phyloP scores from a whole-genome alignment of 345 rosid species.

The Gossypium turneri region DNA sequence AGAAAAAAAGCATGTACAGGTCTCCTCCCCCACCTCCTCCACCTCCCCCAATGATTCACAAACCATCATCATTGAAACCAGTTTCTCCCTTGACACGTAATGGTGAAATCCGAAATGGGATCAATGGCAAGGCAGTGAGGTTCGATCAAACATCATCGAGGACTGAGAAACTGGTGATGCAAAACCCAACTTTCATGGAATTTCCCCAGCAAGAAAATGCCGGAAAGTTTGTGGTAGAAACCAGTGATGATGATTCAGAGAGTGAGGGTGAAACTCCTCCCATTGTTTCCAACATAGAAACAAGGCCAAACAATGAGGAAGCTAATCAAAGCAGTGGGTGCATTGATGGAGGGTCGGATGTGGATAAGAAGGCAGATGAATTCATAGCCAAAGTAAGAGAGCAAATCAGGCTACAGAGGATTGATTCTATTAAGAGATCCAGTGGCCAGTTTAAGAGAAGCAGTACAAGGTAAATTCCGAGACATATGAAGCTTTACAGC shows the following conservation, averaged over 20 bases:
- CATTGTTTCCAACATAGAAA: conserved; percentile 2
- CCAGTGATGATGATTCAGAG: conserved; percentile 26
- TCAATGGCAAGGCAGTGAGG: conserved; percentile 9
- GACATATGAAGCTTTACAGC: background rate
- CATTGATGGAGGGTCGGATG: conserved; percentile 63
- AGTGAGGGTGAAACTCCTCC: conserved; percentile 23
- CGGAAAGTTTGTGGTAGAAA: conserved; percentile 36
- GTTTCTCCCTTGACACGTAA: background rate
- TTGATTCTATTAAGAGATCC: conserved; percentile 80
- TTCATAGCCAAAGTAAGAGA: conserved; percentile 98
- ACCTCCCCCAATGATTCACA: background rate
- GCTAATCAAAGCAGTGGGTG: conserved; percentile 20
- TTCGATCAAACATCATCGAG: conserved; percentile 26
- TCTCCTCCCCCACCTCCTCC: background rate
- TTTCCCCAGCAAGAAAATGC: conserved; percentile 22
- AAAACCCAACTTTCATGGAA: conserved; percentile 32
- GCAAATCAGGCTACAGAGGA: conserved; percentile 96
- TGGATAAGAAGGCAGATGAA: conserved; percentile 92
- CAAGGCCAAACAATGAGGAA: conserved; percentile 22
- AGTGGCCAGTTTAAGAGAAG: conserved; percentile 28
- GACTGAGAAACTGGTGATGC: conserved; percentile 18
- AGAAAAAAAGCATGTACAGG: background rate
- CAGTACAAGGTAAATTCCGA: conserved; percentile 20
- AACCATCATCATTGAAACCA: background rate
- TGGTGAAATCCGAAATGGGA: conserved; percentile 15